Evolutionary conservation across 2,329 filamentous ascomycete genomes (phyloP), one percentile per base, ranked within the genome.

Genomic region (Pseudocercospora pini-densiflorae): DNA sequence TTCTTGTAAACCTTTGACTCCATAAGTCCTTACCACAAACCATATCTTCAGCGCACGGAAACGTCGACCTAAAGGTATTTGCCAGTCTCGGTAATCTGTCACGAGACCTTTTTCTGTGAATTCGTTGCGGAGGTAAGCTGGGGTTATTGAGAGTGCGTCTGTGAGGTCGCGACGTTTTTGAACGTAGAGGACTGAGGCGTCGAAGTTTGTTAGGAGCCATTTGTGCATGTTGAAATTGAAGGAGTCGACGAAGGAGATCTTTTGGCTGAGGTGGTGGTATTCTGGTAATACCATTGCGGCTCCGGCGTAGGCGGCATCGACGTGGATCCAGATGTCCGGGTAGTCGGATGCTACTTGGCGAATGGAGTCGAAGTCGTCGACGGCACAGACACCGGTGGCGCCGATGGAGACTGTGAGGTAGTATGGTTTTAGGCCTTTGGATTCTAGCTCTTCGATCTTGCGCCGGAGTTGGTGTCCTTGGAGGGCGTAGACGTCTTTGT

Each of bases 191-290:
- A 91, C 91, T 62, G 91, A 93, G 6, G 87, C 87, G 75, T 98
- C 94, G 75, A 97, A 97, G 80, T 97, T 97, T 64, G 93, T 93
- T 19, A 97, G 88, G 57, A 97, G 85, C 94, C 94, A 97, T 83
- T 98, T 98, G 85, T 97, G 94, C 87, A 97, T 91, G 83, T 97
- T 98, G 83, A 94, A 88, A 80, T 97, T 90, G 85, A 97, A 97
- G 70, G 90, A 93, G 82, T 97, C 92, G 77, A 97, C 93, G 23
- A 84, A 81, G 1, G 84, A 81, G 59, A 94, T 85, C 8, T 87
- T 81, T 23, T 82, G 76, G 1, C 89, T 84, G 59, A 93, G 84
- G 71, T 90, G 85, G 69, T 93, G 91, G 79, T 92, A 91, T 78
- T 97, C 92, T 2, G 93, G 90, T 23, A 91, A 89, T 3, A 97